A percentile compares a stretch with the other conserved stretches of the same genome.
These are phyloP conservation scores for Penicillium sp. DNA, from an alignment of 2,329 filamentous ascomycete genomes.

Conservation along the genomic window DNA sequence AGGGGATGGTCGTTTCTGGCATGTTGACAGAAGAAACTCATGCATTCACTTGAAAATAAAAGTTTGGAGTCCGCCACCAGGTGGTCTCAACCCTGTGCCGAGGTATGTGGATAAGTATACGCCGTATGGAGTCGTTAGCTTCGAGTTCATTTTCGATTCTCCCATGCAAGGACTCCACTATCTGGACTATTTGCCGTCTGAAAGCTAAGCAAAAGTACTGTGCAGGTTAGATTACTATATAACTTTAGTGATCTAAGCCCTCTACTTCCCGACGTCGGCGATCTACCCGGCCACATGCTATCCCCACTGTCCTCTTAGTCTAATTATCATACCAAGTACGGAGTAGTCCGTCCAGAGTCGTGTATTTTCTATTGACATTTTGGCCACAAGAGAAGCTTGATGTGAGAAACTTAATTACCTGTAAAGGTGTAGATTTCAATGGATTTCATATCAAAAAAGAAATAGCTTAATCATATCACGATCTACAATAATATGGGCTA, in stretches of 20 bases:
- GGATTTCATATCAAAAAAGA: too few species aligned
- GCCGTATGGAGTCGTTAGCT: background rate
- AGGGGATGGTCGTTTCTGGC: background rate
- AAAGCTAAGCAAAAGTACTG: background rate
- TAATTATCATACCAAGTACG: background rate
- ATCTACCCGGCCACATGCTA: background rate
- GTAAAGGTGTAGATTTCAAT: too few species aligned
- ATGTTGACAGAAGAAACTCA: background rate
- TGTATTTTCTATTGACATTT: too few species aligned
- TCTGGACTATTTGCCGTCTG: background rate
- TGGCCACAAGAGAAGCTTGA: too few species aligned
- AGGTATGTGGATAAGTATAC: background rate
- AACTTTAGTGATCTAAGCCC: background rate
- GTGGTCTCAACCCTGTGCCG: background rate
- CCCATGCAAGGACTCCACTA: background rate
- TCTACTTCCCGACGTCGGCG: background rate
- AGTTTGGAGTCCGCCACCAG: too few species aligned
- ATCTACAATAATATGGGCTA: background rate
- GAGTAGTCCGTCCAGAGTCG: too few species aligned
- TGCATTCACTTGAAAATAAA: too few species aligned
- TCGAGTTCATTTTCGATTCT: background rate
- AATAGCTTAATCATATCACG: background rate
- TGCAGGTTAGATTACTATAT: background rate
- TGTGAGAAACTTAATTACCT: too few species aligned
- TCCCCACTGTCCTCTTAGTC: background rate